Evolutionary conservation across 495 filamentous ascomycete genomes (phyloP).

Genomic region (Penicillium nucicola): DNA sequence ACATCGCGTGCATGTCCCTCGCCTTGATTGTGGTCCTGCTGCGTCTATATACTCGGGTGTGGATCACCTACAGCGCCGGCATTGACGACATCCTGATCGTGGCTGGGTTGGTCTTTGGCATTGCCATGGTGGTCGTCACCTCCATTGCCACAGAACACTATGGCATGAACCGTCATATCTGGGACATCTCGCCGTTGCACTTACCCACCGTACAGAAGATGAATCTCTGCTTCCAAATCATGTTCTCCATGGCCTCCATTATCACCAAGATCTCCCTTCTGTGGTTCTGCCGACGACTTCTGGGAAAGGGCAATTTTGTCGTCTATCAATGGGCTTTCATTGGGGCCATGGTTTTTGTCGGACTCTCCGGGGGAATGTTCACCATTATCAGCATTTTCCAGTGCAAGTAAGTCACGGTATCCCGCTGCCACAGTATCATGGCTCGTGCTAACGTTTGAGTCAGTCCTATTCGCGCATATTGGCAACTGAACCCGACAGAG

Average conservation of each 20-base stretch:
- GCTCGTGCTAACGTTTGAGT: slow-evolving; percentile 2
- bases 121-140: slow-evolving; percentile 43
- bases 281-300: slow-evolving; percentile 54
- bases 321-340: slow-evolving; percentile 43
- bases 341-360: slow-evolving; percentile 42
- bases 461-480: slow-evolving; percentile 54
- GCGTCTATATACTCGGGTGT: slow-evolving; percentile 48
- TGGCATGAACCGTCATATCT: slow-evolving; percentile 56
- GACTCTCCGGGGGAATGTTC: slow-evolving; percentile 43
- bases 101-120: slow-evolving; percentile 29
- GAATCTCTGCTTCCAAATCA: slow-evolving; percentile 49
- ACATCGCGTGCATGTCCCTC: slow-evolving; percentile 33
- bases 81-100: slow-evolving; percentile 49
- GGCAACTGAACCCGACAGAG: slow-evolving; percentile 38
- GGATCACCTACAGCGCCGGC: slow-evolving; percentile 44
- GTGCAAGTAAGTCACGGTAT: slow-evolving; percentile 54
- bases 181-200: slow-evolving; percentile 43
- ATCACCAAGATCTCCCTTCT: slow-evolving; percentile 58
- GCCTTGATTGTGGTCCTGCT: slow-evolving; percentile 40
- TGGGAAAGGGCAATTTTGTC: slow-evolving; percentile 34
- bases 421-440: not conserved
- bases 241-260: slow-evolving; percentile 51
- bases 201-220: slow-evolving; percentile 38
- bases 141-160: slow-evolving; percentile 41
- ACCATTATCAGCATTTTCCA: slow-evolving; percentile 51